Evolutionary conservation across 495 filamentous ascomycete genomes (phyloP).

Genomic region (Cercophora newfieldiana): DNA sequence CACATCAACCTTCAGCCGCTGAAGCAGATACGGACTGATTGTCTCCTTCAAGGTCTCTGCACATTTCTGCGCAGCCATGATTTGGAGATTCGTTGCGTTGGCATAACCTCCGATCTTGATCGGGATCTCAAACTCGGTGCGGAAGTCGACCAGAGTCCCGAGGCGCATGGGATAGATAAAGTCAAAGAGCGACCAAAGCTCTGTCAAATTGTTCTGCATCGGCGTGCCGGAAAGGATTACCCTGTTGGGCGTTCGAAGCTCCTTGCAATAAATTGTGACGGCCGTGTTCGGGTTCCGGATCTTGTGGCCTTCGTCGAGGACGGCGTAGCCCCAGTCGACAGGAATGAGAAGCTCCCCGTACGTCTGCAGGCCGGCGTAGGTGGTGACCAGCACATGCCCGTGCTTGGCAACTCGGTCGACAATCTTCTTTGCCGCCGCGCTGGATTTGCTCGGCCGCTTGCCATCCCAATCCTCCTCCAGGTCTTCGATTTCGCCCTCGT

Average conservation of each 20-base stretch:
- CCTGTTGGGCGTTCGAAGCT: constrained; percentile 81
- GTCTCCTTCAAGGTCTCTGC: constrained; percentile 88
- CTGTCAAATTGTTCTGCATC: constrained; percentile 96
- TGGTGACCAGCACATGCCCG: constrained; percentile 91
- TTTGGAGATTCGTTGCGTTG: constrained; percentile 87
- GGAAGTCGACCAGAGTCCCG: constrained; percentile 86
- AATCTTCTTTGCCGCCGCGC: constrained; percentile 69
- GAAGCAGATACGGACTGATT: constrained; percentile 90
- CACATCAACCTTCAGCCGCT: constrained; percentile 90
- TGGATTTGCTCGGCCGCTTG: constrained; percentile 42
- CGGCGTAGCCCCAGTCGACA: constrained; percentile 86
- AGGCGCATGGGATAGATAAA: constrained; percentile 95
- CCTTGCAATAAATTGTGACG: constrained; percentile 91
- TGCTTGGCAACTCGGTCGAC: constrained; percentile 80
- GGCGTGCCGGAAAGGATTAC: constrained; percentile 94
- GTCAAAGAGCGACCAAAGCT: constrained; percentile 98
- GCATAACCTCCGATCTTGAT: constrained; percentile 91
- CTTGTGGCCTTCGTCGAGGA: constrained; percentile 96
- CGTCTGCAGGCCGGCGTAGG: constrained; percentile 87
- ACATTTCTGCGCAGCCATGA: constrained; percentile 86
- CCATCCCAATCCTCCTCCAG: constrained; percentile 51
- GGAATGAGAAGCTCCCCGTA: constrained; percentile 78
- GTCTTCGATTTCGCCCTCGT: constrained; percentile 71
- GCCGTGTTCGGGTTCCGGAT: constrained; percentile 93
- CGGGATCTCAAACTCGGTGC: constrained; percentile 85